phyloP scores from a whole-genome alignment of 2,329 filamentous ascomycete species.

The Westerdykella aurantiaca region DNA sequence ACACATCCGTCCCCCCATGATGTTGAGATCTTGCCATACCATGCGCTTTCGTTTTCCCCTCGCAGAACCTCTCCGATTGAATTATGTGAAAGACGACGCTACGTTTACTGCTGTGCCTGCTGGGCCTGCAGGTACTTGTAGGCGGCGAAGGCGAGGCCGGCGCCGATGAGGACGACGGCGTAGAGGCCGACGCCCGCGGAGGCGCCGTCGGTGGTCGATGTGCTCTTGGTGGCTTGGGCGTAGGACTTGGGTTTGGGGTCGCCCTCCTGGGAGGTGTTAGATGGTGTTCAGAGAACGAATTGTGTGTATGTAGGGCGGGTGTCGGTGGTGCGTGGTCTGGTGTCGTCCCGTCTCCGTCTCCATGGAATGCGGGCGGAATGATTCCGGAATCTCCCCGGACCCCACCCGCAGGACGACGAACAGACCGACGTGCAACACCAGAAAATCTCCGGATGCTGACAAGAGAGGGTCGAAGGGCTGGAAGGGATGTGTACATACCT shows the following conservation, averaged over 20 bases:
- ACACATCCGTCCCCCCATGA: too few species aligned
- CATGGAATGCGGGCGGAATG: too few species aligned
- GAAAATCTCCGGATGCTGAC: neutral
- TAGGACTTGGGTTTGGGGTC: slow-evolving; percentile 68
- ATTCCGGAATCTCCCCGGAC: too few species aligned
- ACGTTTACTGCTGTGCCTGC: slow-evolving; percentile 8
- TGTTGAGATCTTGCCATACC: too few species aligned
- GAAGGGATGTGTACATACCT: slow-evolving; percentile 20
- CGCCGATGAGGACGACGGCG: slow-evolving; percentile 71
- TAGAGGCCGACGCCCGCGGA: slow-evolving; percentile 75
- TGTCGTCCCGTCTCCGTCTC: neutral
- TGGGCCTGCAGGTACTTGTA: slow-evolving; percentile 76
- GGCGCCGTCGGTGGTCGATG: slow-evolving; percentile 43
- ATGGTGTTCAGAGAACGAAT: neutral
- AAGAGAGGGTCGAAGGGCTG: neutral
- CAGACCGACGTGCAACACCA: neutral
- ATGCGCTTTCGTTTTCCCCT: too few species aligned
- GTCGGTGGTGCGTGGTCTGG: neutral
- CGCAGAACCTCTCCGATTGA: neutral
- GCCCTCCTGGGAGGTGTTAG: slow-evolving; percentile 49
- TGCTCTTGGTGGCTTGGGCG: slow-evolving; percentile 46
- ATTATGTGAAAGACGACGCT: neutral
- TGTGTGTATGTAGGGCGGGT: neutral
- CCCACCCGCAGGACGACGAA: neutral
- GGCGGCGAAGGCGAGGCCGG: slow-evolving; percentile 67